These are phyloP conservation scores for Diaporthe sp. DNA, from an alignment of 2,329 filamentous ascomycete genomes.

Conservation along the genomic window DNA sequence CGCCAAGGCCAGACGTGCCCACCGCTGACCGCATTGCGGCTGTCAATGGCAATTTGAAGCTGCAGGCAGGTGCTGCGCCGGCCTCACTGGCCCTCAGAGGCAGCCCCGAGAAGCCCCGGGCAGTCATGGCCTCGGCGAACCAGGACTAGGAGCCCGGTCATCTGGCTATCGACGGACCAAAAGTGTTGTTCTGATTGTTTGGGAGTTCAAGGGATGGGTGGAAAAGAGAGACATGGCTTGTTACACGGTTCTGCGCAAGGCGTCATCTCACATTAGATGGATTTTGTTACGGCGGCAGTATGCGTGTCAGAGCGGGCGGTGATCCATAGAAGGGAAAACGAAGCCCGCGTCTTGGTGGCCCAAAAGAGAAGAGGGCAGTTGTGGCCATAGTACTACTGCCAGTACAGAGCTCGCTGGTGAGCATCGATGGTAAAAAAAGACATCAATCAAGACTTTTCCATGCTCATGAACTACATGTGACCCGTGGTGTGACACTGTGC, in stretches of 20 bases:
- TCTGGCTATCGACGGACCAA: neutral
- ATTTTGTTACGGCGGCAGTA: conserved; percentile 17
- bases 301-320: neutral
- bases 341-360: conserved; percentile 6
- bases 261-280: conserved; percentile 26
- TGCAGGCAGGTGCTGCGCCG: conserved; percentile 43
- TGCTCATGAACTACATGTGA: neutral
- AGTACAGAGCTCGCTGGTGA: neutral
- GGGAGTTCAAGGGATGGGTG: neutral
- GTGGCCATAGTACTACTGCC: neutral
- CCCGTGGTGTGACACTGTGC: neutral
- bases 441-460: neutral
- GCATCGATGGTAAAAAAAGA: conserved; percentile 5
- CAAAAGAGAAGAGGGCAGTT: neutral
- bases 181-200: conserved; percentile 22
- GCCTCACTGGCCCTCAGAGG: conserved; percentile 70
- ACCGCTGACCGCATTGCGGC: neutral
- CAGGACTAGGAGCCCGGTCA: conserved; percentile 21
- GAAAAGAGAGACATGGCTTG: conserved; percentile 14
- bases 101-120: conserved; percentile 67
- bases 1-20: conserved; percentile 20
- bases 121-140: conserved; percentile 26
- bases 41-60: neutral
- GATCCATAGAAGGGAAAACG: neutral
- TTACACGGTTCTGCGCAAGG: conserved; percentile 11